Conservation (phyloP, 1,139 yeast genomes). For the Kodamaea sp. region DNA sequence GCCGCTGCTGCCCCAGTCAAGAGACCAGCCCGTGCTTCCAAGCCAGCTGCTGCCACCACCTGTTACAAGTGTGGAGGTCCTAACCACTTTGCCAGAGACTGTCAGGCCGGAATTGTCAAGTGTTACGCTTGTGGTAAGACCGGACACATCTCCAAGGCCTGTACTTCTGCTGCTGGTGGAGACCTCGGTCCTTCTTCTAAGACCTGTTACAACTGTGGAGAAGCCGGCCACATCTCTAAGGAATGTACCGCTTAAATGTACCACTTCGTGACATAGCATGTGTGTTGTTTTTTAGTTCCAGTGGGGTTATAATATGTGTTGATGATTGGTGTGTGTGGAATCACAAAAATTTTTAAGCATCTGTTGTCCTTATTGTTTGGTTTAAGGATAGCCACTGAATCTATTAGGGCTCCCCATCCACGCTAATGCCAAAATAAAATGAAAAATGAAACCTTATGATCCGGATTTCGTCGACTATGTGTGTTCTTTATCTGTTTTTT, state of each 20-base stretch:
- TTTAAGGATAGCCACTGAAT: slow-evolving; percentile 2
- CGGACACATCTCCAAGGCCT: slow-evolving; percentile 88
- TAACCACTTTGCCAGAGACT: slow-evolving; percentile 89
- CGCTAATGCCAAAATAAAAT: slow-evolving; percentile 7
- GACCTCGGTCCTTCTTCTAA: slow-evolving; percentile 41
- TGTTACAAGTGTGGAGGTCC: slow-evolving; percentile 95
- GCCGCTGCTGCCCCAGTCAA: slow-evolving; percentile 18
- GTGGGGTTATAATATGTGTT: too few relatives aligned
- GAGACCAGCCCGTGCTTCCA: slow-evolving; percentile 16
- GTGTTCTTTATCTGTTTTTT: slow-evolving; percentile 2
- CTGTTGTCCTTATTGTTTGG: slow-evolving; percentile 1
- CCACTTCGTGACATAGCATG: too few relatives aligned
- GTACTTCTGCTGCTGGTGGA: slow-evolving; percentile 53
- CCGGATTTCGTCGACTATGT: slow-evolving; percentile 5
- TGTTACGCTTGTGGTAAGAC: slow-evolving; percentile 92
- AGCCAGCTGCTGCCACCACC: slow-evolving; percentile 47
- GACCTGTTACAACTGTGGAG: slow-evolving; percentile 56
- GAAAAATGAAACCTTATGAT: too few relatives aligned
- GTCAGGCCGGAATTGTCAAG: slow-evolving; percentile 73
- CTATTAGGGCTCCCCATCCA: neutral
- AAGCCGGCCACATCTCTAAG: slow-evolving; percentile 41
- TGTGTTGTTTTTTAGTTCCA: too few relatives aligned
- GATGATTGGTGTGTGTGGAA: neutral
- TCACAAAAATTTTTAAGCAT: neutral
- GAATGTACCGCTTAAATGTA: slow-evolving; percentile 53